Evolutionary conservation across 495 filamentous ascomycete genomes (phyloP).

Genomic region (Penicillium crystallinum): DNA sequence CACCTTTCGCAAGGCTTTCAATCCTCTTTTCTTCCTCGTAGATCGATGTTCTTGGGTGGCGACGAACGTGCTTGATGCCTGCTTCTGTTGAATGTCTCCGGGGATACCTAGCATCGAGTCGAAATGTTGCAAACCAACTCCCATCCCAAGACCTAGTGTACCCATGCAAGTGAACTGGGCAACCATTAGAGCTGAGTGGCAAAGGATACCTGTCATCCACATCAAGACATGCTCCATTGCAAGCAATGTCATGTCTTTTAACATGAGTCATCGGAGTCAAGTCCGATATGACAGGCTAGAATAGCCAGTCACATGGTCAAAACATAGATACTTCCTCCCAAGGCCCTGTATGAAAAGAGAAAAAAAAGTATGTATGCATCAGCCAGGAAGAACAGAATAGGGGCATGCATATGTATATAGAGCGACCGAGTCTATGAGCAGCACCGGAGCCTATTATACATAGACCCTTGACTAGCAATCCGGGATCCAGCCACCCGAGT

Average conservation of each 20-base stretch:
- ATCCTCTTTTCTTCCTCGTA: neutral
- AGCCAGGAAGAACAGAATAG: no score
- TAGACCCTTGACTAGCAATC: neutral
- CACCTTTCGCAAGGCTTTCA: conserved; percentile 4
- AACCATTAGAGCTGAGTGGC: neutral
- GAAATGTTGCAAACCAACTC: neutral
- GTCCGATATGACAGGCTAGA: no score
- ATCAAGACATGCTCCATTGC: neutral
- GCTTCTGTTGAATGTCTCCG: neutral
- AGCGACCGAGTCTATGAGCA: neutral
- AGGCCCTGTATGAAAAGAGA: no score
- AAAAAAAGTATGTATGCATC: no score
- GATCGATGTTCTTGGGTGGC: no score
- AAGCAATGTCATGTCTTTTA: no score
- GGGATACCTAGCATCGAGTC: no score
- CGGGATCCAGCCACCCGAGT: neutral
- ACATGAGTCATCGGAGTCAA: no score
- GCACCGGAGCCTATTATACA: neutral
- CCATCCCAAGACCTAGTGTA: neutral
- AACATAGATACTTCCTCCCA: no score
- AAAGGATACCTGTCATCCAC: neutral
- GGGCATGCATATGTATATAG: neutral
- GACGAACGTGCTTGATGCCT: no score
- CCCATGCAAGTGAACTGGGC: neutral
- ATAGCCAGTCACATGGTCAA: no score